Evolutionary conservation across 805 yeast genomes (phyloP).

Genomic region (Hanseniaspora singularis): DNA sequence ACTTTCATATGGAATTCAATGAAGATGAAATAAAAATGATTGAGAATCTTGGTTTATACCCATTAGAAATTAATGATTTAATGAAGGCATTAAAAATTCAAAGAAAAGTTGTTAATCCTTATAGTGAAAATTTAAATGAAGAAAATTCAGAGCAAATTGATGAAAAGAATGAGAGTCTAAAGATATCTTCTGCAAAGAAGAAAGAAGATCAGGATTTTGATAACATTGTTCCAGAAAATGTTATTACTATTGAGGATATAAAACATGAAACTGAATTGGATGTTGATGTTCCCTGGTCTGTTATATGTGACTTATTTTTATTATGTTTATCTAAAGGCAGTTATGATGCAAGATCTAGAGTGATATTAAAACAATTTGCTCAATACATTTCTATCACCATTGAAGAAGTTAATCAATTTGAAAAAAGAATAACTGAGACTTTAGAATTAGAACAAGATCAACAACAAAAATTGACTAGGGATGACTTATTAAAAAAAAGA

Average conservation of each 20-base stretch:
- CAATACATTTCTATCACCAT: conserved; percentile 41
- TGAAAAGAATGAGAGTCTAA: conserved; percentile 13
- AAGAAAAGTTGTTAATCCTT: conserved; percentile 42
- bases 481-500: conserved; percentile 54
- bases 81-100: conserved; percentile 46
- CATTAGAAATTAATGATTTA: conserved; percentile 63
- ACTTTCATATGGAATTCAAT: conserved; percentile 65
- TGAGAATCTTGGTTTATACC: conserved; percentile 72
- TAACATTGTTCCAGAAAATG: conserved; percentile 15
- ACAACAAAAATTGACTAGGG: conserved; percentile 59
- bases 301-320: conserved; percentile 79
- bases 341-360: conserved; percentile 81
- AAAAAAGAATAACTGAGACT: conserved; percentile 79
- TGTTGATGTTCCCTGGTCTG: conserved; percentile 83
- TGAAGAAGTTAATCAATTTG: conserved; percentile 79
- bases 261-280: conserved; percentile 34
- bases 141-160: conserved; percentile 14
- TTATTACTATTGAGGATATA: conserved; percentile 28
- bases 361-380: conserved; percentile 63
- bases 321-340: conserved; percentile 68
- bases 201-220: not conserved
- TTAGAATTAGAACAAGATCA: conserved; percentile 79
- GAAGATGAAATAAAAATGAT: conserved; percentile 80
- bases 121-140: conserved; percentile 21
- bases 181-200: conserved; percentile 2